Evolutionary conservation across 2,329 filamentous ascomycete species (phyloP), one percentile per base, ranked within the genome.

Genomic region (Aspergillus sp.): DNA sequence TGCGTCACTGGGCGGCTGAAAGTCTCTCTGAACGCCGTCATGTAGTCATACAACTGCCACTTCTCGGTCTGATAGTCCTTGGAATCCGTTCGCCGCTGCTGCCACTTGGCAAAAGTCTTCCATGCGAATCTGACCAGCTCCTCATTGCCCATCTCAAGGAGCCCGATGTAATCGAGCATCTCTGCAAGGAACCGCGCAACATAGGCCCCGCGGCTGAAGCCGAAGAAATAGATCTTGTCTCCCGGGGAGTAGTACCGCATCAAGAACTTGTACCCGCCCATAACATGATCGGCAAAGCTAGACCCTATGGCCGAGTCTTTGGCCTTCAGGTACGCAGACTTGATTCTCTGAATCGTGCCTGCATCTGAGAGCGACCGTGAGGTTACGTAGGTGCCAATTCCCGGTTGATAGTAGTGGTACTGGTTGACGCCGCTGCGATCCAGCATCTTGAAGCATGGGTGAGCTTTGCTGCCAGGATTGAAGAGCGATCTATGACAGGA

Each of bases 81-180:
- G 5, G 2, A 46, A 14, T 26, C 20, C 4, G 26, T 57, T 5
- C 59, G 46, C 16, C 68, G 61, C 49, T 67, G 65, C 54, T 72
- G 65, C 71, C 70, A 73, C 35, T 70, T 69, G 40, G 69, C 61
- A 41, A 73, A 73, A 11, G 67, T 68, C 54, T 69, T 90, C 88
- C 89, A 94, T 0, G 88, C 89, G 65, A 94, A 94, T 3, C 81
- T 78, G 45, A 90, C 83, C 84, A 93, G 87, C 60, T 93, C 90
- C 65, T 94, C 88, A 61, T 95, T 95, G 10, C 89, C 89, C 49
- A 87, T 84, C 10, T 85, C 86, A 8, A 94, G 76, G 0, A 94
- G 76, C 5, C 67, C 79, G 10, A 80, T 72, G 3, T 70, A 72
- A 50, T 77, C 67, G 38, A 82, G 64, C 79, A 81, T 81, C 43